phyloP scores from a whole-genome alignment of 1,284 basidiomycete species.

The Lentinula novae-zelandiae region DNA sequence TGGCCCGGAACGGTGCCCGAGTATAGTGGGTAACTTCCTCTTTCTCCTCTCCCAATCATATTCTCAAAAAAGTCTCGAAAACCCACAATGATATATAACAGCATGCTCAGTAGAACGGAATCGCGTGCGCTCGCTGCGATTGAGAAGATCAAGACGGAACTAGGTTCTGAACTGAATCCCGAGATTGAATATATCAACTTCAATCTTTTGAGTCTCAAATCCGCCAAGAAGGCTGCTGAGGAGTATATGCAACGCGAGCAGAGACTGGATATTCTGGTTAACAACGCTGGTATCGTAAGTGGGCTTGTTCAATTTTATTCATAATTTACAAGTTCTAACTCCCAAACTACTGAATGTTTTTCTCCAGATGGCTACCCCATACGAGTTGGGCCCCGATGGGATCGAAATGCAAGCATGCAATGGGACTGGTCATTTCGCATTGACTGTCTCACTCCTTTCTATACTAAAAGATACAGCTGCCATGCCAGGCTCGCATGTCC shows the following conservation, averaged over 20 bases:
- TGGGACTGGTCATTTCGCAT: constrained; percentile 12
- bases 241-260: constrained; percentile 42
- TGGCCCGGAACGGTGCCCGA: constrained; percentile 3
- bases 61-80: not conserved
- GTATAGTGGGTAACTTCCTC: not conserved
- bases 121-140: constrained; percentile 36
- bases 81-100: not conserved
- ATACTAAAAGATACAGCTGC: constrained; percentile 13
- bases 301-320: not conserved
- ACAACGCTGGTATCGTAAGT: constrained; percentile 41
- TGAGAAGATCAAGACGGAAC: constrained; percentile 23
- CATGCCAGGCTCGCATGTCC: constrained; percentile 12
- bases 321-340: not conserved
- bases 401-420: constrained; percentile 12
- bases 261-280: constrained; percentile 50
- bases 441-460: constrained; percentile 13
- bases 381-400: constrained; percentile 8
- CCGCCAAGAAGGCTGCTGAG: constrained; percentile 41
- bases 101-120: constrained; percentile 29
- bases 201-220: constrained; percentile 40
- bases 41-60: not conserved
- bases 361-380: constrained; percentile 7
- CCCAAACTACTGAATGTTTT: not conserved
- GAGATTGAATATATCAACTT: constrained; percentile 42
- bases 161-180: constrained; percentile 34